Conservation (phyloP, 2,329 filamentous ascomycete genomes). For the Cercospora beticola region DNA sequence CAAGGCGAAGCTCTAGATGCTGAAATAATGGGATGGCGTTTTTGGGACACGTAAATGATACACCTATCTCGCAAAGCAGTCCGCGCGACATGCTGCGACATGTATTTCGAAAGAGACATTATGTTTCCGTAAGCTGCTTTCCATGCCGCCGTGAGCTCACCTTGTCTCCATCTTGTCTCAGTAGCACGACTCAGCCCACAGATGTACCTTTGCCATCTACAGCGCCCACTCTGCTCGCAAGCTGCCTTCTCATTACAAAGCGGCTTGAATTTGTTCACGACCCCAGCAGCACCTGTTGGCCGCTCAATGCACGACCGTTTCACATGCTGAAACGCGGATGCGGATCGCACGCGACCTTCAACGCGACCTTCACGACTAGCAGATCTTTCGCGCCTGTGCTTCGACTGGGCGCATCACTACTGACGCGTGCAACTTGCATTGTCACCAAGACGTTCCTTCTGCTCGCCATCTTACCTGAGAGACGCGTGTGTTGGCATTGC, state of each 20-base stretch:
- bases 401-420: not conserved
- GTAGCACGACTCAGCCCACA: not conserved
- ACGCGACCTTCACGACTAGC: not conserved
- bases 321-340: constrained; percentile 7
- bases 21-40: constrained; percentile 9
- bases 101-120: constrained; percentile 2
- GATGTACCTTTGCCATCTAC: not conserved
- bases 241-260: not conserved
- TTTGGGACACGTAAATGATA: constrained; percentile 3
- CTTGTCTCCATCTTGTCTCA: not conserved
- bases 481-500: constrained; percentile 1
- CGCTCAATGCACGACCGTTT: not conserved
- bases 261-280: not conserved
- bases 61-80: constrained; percentile 4
- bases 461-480: not conserved
- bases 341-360: not conserved
- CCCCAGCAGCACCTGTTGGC: not conserved
- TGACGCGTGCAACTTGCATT: not conserved
- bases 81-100: not conserved
- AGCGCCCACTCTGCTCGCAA: not conserved
- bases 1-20: constrained; percentile 75
- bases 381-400: not conserved
- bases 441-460: not conserved
- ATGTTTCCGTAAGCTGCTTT: not conserved
- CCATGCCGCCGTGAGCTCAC: not conserved